Evolutionary conservation across 2,329 filamentous ascomycete genomes (phyloP).

Genomic region (Pestalotiopsis sp.): DNA sequence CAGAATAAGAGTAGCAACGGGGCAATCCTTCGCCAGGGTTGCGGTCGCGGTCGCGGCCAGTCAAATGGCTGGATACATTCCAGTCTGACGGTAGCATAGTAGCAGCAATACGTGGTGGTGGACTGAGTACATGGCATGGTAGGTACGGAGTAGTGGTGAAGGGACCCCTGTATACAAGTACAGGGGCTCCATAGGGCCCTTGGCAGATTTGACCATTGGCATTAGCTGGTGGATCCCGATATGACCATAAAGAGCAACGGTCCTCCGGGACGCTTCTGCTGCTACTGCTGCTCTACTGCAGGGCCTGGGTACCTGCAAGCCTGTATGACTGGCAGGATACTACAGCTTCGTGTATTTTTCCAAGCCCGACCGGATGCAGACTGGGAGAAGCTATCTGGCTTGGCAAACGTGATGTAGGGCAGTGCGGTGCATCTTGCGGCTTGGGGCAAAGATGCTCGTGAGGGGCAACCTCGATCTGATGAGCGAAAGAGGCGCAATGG

Average conservation of each 20-base stretch:
- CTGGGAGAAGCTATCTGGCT: background rate
- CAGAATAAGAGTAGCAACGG: slow-evolving; percentile 8
- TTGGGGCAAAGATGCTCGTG: background rate
- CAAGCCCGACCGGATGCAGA: background rate
- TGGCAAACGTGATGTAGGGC: background rate
- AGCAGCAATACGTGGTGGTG: background rate
- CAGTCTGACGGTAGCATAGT: background rate
- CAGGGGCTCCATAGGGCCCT: background rate
- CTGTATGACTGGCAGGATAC: background rate
- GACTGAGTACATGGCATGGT: background rate
- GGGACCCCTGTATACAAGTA: background rate
- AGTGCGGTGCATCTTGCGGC: background rate
- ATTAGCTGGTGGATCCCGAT: slow-evolving; percentile 5
- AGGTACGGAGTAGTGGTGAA: background rate
- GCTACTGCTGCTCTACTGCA: background rate
- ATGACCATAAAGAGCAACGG: slow-evolving; percentile 9
- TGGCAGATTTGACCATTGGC: background rate
- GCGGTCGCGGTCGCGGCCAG: background rate
- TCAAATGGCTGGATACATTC: background rate
- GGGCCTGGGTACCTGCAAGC: slow-evolving; percentile 4
- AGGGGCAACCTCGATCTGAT: background rate
- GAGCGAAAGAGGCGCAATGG: background rate
- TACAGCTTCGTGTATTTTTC: background rate
- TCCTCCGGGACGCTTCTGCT: slow-evolving; percentile 3
- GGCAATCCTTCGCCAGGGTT: background rate